Conservation (phyloP, 176 grass and related monocot genomes). For the Alopecurus myosuroides region DNA sequence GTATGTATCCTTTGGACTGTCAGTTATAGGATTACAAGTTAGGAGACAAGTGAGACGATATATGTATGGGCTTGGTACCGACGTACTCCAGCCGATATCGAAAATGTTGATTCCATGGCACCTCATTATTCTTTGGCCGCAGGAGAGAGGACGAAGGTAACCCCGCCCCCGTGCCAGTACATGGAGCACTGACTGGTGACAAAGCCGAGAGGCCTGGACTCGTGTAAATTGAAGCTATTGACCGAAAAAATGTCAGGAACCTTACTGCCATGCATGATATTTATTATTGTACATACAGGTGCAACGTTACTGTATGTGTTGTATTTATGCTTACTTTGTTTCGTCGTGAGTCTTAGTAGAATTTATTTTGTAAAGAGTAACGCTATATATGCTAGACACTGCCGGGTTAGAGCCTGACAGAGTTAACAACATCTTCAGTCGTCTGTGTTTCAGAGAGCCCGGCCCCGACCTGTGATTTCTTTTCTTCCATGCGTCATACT, state of each 20-base stretch:
- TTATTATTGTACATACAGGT: conserved; percentile 6
- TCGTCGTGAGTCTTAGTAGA: neutral
- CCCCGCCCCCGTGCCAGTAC: conserved; percentile 66
- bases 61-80: neutral
- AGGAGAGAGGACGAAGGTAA: conserved; percentile 68
- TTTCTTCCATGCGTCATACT: too few relatives aligned
- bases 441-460: neutral
- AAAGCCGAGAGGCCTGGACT: neutral
- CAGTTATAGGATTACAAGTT: too few relatives aligned
- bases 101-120: neutral
- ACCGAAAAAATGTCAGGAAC: conserved; percentile 29
- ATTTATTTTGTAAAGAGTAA: neutral
- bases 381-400: neutral
- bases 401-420: neutral
- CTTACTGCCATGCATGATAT: conserved; percentile 21
- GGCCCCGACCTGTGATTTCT: too few relatives aligned
- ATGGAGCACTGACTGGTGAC: conserved; percentile 60
- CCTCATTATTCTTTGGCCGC: conserved; percentile 10
- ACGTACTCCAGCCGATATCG: too few relatives aligned
- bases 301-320: neutral
- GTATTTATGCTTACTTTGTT: conserved; percentile 27
- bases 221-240: conserved; percentile 38
- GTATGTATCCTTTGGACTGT: too few relatives aligned
- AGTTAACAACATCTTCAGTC: neutral
- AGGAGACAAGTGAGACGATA: neutral